Conservation (phyloP, 306 rosid species). For the Purshia tridentata region DNA sequence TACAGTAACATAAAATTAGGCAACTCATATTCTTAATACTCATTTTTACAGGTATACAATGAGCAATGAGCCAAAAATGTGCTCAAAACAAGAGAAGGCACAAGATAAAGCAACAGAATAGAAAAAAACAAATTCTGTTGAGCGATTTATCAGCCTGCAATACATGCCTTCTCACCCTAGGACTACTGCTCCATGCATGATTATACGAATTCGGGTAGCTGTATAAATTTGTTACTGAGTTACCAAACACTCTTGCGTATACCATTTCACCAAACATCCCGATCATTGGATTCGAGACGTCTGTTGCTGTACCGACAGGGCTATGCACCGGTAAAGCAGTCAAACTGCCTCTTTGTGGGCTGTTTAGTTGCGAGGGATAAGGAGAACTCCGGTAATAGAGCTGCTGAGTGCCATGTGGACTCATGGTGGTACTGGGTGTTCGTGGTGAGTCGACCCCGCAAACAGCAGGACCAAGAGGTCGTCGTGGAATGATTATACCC, state of each 20-base stretch:
- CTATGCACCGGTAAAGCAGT: slow-evolving; percentile 29
- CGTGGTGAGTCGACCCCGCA: slow-evolving; percentile 35
- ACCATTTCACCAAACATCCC: slow-evolving; percentile 70
- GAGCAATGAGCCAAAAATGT: slow-evolving; percentile 7
- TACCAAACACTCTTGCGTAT: slow-evolving; percentile 71
- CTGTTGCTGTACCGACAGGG: slow-evolving; percentile 36
- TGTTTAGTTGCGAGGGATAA: slow-evolving; percentile 34
- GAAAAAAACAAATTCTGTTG: slow-evolving; percentile 64
- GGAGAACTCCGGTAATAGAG: slow-evolving; percentile 36
- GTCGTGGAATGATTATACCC: slow-evolving; percentile 50
- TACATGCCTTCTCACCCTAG: slow-evolving; percentile 68
- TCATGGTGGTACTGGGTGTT: slow-evolving; percentile 17
- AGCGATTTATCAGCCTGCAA: slow-evolving; percentile 72
- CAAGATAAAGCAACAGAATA: slow-evolving; percentile 61
- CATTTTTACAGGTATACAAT: slow-evolving; percentile 37
- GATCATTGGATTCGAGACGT: slow-evolving; percentile 37
- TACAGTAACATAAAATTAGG: not conserved
- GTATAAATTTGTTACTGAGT: slow-evolving; percentile 55
- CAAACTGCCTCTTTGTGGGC: slow-evolving; percentile 31
- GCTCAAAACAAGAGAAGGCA: slow-evolving; percentile 71
- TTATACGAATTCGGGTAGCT: slow-evolving; percentile 58
- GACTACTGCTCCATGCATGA: slow-evolving; percentile 45
- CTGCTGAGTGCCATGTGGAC: slow-evolving; percentile 33
- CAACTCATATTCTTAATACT: slow-evolving; percentile 7
- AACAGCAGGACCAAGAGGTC: slow-evolving; percentile 52